phyloP scores from a whole-genome alignment of 305 asterid genomes.

The Fraxinus sp. region DNA sequence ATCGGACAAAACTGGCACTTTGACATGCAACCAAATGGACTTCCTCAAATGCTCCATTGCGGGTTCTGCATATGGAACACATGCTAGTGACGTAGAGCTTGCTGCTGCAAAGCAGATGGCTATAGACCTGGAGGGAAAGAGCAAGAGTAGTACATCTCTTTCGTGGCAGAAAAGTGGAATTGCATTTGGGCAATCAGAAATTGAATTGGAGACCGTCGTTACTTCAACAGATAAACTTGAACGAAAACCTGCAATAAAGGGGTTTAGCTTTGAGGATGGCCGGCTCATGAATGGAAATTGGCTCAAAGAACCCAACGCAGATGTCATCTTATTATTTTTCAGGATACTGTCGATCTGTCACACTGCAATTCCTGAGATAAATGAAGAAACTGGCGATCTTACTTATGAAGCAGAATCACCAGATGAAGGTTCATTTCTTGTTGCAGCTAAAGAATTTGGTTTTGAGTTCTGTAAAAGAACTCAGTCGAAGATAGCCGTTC shows the following conservation, averaged over 20 bases:
- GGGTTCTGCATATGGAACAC: constrained; percentile 70
- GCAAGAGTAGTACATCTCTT: constrained; percentile 42
- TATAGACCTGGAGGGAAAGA: constrained; percentile 50
- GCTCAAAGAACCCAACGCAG: constrained; percentile 59
- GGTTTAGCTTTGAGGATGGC: constrained; percentile 76
- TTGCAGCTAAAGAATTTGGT: constrained; percentile 93
- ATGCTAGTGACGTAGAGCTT: constrained; percentile 76
- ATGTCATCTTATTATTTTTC: constrained; percentile 53
- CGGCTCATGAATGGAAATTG: constrained; percentile 77
- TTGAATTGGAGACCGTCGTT: constrained; percentile 52
- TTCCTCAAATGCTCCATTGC: constrained; percentile 86
- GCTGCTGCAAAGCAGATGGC: constrained; percentile 88
- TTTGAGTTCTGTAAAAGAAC: constrained; percentile 81
- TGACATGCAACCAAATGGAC: constrained; percentile 96
- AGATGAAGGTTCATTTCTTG: constrained; percentile 80
- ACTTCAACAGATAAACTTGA: constrained; percentile 37
- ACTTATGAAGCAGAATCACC: constrained; percentile 93
- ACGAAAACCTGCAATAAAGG: constrained; percentile 50
- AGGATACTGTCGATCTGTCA: constrained; percentile 80
- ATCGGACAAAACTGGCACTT: constrained; percentile 93
- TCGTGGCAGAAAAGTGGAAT: constrained; percentile 34
- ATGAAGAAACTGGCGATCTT: constrained; percentile 52
- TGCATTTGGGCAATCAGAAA: constrained; percentile 43
- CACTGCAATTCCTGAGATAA: constrained; percentile 80
- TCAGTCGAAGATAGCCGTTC: constrained; percentile 65